Conservation (phyloP, 179 eudicot species). For the Nepenthes alata region DNA sequence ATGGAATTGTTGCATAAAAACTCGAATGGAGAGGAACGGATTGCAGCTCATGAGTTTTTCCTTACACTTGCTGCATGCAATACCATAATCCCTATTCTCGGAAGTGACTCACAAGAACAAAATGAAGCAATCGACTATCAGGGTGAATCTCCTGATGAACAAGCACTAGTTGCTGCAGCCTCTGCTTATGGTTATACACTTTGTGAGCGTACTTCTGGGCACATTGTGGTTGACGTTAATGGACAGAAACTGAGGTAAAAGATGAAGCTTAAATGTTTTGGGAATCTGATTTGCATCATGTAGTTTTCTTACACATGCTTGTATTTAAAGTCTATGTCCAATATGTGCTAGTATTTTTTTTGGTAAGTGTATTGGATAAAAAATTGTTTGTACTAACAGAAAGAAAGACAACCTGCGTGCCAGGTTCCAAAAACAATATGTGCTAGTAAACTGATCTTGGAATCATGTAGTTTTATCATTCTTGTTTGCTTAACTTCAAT, state of each 20-base stretch:
- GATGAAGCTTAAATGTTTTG: background rate
- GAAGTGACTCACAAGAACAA: conserved; percentile 19
- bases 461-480: background rate
- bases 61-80: conserved; percentile 92
- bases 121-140: conserved; percentile 60
- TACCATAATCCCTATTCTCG: conserved; percentile 80
- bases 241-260: conserved; percentile 82
- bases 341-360: too few relatives aligned
- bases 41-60: conserved; percentile 78
- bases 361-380: too few relatives aligned
- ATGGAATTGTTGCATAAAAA: conserved; percentile 48
- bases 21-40: conserved; percentile 31
- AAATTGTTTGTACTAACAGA: too few relatives aligned
- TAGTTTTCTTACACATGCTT: background rate
- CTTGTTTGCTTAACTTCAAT: background rate
- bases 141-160: conserved; percentile 99
- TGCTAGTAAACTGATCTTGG: background rate
- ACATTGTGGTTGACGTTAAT: conserved; percentile 70
- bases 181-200: conserved; percentile 87
- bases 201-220: conserved; percentile 89
- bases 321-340: too few relatives aligned
- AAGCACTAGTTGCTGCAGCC: conserved; percentile 91
- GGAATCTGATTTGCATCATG: background rate
- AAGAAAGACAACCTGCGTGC: too few relatives aligned
- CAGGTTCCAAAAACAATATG: too few relatives aligned